Evolutionary conservation across 495 filamentous ascomycete genomes (phyloP).

Genomic region (Lophiostoma macrostomum): DNA sequence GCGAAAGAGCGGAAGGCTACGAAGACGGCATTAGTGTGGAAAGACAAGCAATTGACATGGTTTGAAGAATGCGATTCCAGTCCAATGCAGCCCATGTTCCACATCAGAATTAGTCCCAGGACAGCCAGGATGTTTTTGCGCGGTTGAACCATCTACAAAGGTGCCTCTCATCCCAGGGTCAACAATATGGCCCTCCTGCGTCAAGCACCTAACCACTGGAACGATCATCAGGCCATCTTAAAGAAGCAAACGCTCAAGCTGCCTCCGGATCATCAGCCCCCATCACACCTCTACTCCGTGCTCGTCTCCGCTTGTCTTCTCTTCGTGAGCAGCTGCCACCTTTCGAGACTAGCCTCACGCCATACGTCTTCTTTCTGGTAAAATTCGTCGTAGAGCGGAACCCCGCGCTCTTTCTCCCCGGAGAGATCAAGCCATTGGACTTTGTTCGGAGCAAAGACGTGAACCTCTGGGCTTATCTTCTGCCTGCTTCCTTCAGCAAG

Average conservation of each 20-base stretch:
- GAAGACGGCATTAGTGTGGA: constrained; percentile 1
- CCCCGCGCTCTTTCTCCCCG: constrained; percentile 1
- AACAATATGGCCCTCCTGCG: too few species aligned
- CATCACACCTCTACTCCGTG: too few species aligned
- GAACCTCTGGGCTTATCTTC: constrained; percentile 1
- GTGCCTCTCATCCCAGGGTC: too few species aligned
- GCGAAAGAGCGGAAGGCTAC: background rate
- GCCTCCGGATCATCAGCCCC: too few species aligned
- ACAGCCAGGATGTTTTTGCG: too few species aligned
- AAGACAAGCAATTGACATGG: constrained; percentile 6
- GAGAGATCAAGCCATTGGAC: constrained; percentile 4
- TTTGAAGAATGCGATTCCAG: background rate
- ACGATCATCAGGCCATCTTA: too few species aligned
- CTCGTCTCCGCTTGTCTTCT: too few species aligned
- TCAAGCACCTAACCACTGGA: too few species aligned
- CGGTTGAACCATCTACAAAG: too few species aligned
- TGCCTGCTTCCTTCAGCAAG: constrained; percentile 2
- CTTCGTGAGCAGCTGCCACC: background rate
- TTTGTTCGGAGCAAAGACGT: constrained; percentile 2
- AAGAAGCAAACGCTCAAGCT: too few species aligned
- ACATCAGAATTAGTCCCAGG: too few species aligned
- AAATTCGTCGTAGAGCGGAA: background rate
- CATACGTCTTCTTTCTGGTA: background rate
- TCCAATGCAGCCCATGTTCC: too few species aligned
- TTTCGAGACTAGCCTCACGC: background rate